These are phyloP conservation scores for Saururus chinensis DNA, from an alignment of 164 flowering plant species.

Conservation along the genomic window DNA sequence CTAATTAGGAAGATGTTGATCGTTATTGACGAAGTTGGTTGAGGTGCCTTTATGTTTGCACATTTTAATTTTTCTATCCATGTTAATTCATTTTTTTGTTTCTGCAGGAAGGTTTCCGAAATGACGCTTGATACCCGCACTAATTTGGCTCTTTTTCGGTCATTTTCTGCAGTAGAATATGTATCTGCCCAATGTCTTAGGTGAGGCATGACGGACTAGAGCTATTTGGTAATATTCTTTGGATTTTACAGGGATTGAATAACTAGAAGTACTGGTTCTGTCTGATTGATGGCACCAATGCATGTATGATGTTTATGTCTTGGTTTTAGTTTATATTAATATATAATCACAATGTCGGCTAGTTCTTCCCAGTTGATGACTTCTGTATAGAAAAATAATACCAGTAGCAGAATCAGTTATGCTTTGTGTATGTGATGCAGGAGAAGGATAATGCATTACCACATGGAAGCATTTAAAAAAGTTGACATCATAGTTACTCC, in stretches of 20 bases:
- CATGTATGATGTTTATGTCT: not conserved
- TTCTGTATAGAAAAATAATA: not conserved
- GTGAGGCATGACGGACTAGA: slow-evolving; percentile 44
- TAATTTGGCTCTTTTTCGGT: slow-evolving; percentile 55
- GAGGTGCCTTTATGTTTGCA: too few relatives aligned
- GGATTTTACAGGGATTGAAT: too few relatives aligned
- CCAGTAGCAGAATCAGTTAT: not conserved
- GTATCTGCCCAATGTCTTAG: slow-evolving; percentile 81
- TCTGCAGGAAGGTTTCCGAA: slow-evolving; percentile 35
- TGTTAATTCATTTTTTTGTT: slow-evolving; percentile 1
- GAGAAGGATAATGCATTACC: slow-evolving; percentile 81
- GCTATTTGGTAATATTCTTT: too few relatives aligned
- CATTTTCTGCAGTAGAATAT: slow-evolving; percentile 79
- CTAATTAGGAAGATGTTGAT: too few relatives aligned
- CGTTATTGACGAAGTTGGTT: too few relatives aligned
- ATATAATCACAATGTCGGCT: not conserved
- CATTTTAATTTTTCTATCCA: too few relatives aligned
- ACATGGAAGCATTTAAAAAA: slow-evolving; percentile 80
- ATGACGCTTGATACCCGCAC: slow-evolving; percentile 69
- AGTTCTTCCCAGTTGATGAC: not conserved
- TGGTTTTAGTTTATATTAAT: not conserved
- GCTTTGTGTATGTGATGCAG: slow-evolving; percentile 27
- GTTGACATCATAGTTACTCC: slow-evolving; percentile 96
- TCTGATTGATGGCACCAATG: not conserved
- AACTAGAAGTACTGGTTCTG: too few relatives aligned